Conservation (phyloP, 805 yeast species). For the Barnettozyma populi region DNA sequence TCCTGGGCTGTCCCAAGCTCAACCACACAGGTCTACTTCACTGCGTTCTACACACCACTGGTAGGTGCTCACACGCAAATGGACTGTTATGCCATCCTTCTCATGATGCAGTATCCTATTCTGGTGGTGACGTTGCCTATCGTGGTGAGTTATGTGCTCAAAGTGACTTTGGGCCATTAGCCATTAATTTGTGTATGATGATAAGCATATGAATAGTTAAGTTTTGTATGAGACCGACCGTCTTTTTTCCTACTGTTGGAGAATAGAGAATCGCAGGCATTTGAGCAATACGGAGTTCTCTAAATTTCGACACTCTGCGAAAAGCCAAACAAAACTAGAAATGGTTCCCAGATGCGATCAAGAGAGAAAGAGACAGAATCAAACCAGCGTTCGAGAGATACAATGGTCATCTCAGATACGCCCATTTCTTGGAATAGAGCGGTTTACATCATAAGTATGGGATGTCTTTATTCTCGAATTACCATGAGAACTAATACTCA, state of each 20-base stretch:
- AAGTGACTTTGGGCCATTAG: constrained; percentile 10
- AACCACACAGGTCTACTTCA: constrained; percentile 80
- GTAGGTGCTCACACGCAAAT: constrained; percentile 48
- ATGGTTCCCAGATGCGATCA: too few relatives aligned
- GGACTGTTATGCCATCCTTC: constrained; percentile 76
- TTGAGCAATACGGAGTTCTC: not conserved
- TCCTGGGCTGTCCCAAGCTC: constrained; percentile 83
- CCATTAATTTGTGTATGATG: not conserved
- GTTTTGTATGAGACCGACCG: not conserved
- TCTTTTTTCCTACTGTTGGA: not conserved
- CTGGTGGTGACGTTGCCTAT: constrained; percentile 70
- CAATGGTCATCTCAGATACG: not conserved
- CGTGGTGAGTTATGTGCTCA: constrained; percentile 29
- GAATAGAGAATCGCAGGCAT: not conserved
- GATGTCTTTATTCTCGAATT: too few relatives aligned
- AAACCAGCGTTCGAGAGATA: too few relatives aligned
- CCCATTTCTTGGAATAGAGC: not conserved
- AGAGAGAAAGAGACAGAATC: too few relatives aligned
- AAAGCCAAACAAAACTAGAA: too few relatives aligned
- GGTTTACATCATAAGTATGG: not conserved
- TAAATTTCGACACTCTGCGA: not conserved
- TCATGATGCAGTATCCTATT: constrained; percentile 68
- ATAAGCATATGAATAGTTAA: not conserved
- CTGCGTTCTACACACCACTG: constrained; percentile 81
- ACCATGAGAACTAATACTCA: too few relatives aligned